A percentile compares a stretch with the other conserved stretches of the same genome.
Conservation (phyloP, 2,329 filamentous ascomycete genomes). For the Pseudonectria buxi region DNA sequence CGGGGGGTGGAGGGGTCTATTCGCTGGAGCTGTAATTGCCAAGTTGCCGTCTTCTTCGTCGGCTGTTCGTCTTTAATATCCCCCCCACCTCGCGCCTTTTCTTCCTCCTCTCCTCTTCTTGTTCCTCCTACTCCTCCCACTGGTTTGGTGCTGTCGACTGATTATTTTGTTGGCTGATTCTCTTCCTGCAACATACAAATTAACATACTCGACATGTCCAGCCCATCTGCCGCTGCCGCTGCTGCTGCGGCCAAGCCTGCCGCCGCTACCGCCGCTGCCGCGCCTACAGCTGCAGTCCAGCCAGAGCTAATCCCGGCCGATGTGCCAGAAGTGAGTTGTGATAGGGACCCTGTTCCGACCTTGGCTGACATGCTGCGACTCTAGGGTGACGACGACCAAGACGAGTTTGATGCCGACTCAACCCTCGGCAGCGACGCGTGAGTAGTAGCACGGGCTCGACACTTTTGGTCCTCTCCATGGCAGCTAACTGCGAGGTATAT, state of each 20-base stretch:
- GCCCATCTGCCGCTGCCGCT: conserved; percentile 1
- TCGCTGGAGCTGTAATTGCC: not conserved
- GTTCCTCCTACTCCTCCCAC: no score
- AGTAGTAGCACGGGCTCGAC: no score
- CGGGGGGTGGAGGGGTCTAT: no score
- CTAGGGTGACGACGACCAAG: conserved; percentile 7
- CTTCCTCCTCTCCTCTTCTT: no score
- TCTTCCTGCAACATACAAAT: no score
- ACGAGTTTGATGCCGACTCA: conserved; percentile 12
- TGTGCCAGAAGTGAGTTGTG: conserved; percentile 12
- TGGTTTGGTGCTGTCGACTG: no score
- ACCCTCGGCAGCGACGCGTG: conserved; percentile 16
- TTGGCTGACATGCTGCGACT: not conserved
- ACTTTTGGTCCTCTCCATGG: not conserved
- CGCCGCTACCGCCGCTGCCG: conserved; percentile 4
- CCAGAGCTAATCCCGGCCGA: conserved; percentile 15
- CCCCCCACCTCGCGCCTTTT: no score
- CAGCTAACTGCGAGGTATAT: no score
- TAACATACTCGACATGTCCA: no score
- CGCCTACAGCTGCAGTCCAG: conserved; percentile 8
- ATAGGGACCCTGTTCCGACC: not conserved
- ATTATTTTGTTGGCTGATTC: no score
- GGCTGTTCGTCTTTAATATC: no score
- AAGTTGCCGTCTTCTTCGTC: no score
- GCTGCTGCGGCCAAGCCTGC: conserved; percentile 1